Evolutionary conservation across 83 land plant species (phyloP).

Genomic region (Picea engelmannii): DNA sequence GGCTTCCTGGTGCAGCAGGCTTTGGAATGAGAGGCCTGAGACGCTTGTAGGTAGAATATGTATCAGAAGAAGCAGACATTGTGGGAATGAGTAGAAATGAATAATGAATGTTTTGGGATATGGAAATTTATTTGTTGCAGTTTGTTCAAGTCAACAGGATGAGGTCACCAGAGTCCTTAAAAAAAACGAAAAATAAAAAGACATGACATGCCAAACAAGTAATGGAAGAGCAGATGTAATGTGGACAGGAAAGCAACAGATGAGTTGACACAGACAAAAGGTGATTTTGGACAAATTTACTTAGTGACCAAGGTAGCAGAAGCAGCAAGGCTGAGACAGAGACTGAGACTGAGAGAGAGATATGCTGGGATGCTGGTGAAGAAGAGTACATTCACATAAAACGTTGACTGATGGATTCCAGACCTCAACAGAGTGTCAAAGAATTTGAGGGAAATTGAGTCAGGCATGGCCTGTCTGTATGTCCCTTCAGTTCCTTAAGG

Average conservation of each 20-base stretch:
- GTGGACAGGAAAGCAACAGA: neutral
- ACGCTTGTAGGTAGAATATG: slow-evolving; percentile 2
- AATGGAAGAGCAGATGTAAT: neutral
- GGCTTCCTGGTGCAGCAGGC: neutral
- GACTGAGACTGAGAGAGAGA: no score
- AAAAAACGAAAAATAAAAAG: neutral
- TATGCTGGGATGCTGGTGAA: neutral
- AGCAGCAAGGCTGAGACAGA: no score
- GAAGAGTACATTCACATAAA: slow-evolving; percentile 7
- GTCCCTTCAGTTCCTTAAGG: neutral
- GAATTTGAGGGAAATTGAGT: neutral
- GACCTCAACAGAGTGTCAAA: neutral
- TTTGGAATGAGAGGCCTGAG: slow-evolving; percentile 13
- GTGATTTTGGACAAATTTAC: neutral
- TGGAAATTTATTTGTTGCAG: neutral
- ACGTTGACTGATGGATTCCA: slow-evolving; percentile 9
- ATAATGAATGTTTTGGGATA: neutral
- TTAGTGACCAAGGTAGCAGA: neutral
- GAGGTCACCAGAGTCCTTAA: neutral
- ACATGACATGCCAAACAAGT: neutral
- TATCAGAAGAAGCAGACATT: neutral
- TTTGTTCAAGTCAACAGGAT: neutral
- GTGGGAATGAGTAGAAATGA: neutral
- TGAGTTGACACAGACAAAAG: slow-evolving; percentile 8
- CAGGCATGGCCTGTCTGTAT: neutral